Conservation (phyloP, 2,329 filamentous ascomycete species). For the Ramularia endophylla region DNA sequence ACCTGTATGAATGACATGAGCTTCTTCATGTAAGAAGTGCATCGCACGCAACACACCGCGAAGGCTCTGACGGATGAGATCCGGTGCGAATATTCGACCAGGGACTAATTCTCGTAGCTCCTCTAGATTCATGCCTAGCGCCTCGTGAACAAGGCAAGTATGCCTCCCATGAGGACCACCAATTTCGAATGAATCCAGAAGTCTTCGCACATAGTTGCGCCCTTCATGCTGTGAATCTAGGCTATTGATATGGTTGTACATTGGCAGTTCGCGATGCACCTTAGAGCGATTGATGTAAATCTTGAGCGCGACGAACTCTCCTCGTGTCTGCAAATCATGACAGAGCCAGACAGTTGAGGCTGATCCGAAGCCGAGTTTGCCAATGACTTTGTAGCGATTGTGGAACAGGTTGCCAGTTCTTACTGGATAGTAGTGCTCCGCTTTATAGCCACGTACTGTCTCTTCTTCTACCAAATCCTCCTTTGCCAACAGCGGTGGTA, state of each 20-base stretch:
- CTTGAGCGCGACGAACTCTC: slow-evolving; percentile 31
- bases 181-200: slow-evolving; percentile 34
- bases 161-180: slow-evolving; percentile 31
- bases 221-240: slow-evolving; percentile 26
- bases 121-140: slow-evolving; percentile 36
- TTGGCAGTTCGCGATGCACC: slow-evolving; percentile 27
- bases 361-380: slow-evolving; percentile 41
- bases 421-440: slow-evolving; percentile 35
- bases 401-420: slow-evolving; percentile 31
- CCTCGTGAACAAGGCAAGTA: slow-evolving; percentile 31
- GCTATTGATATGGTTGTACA: slow-evolving; percentile 27
- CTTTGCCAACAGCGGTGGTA: too few species aligned
- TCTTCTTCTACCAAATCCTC: slow-evolving; percentile 32
- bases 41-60: slow-evolving; percentile 24
- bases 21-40: slow-evolving; percentile 25
- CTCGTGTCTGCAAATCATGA: slow-evolving; percentile 29
- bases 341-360: slow-evolving; percentile 41
- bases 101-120: slow-evolving; percentile 28
- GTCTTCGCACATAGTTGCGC: slow-evolving; percentile 27
- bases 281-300: slow-evolving; percentile 29
- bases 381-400: slow-evolving; percentile 33
- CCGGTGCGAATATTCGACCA: background rate
- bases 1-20: slow-evolving; percentile 27
- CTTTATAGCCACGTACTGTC: slow-evolving; percentile 19
- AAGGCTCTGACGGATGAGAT: slow-evolving; percentile 16